phyloP scores from a whole-genome alignment of 2,329 filamentous ascomycete genomes.

The Colletotrichum musae region DNA sequence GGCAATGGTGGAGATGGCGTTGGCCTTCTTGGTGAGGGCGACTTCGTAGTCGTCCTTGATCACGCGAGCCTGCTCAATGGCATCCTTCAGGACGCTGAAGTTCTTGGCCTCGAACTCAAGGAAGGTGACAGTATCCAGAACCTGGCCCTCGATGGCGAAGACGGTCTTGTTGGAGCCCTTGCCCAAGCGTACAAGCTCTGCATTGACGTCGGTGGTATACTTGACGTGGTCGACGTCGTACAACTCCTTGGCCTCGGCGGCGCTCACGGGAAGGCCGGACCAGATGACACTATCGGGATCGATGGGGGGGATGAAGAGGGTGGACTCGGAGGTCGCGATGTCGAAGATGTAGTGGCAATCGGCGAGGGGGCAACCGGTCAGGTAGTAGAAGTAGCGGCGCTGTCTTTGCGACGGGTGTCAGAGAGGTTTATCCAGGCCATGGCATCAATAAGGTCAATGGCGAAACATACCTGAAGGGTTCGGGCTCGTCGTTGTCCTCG shows the following conservation, averaged over 20 bases:
- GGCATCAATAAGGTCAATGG: not conserved
- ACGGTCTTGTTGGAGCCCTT: slow-evolving; percentile 63
- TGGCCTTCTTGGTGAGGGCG: slow-evolving; percentile 80
- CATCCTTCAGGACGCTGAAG: slow-evolving; percentile 64
- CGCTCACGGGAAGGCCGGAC: slow-evolving; percentile 87
- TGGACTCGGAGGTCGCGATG: slow-evolving; percentile 79
- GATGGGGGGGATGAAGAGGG: slow-evolving; percentile 91
- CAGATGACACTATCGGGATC: slow-evolving; percentile 93
- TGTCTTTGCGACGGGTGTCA: slow-evolving; percentile 68
- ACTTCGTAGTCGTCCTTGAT: slow-evolving; percentile 84
- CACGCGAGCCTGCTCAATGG: slow-evolving; percentile 78
- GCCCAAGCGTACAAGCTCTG: slow-evolving; percentile 72
- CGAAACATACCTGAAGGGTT: slow-evolving; percentile 78
- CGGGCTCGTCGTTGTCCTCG: slow-evolving; percentile 90
- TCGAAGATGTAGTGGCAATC: slow-evolving; percentile 89
- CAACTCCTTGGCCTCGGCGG: slow-evolving; percentile 79
- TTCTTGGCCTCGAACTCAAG: slow-evolving; percentile 69
- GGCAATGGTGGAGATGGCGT: slow-evolving; percentile 76
- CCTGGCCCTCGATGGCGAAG: slow-evolving; percentile 84
- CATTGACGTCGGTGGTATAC: slow-evolving; percentile 81
- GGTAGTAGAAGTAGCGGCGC: slow-evolving; percentile 94
- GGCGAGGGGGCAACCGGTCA: slow-evolving; percentile 85
- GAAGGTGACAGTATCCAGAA: slow-evolving; percentile 81
- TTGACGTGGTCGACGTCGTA: slow-evolving; percentile 88
- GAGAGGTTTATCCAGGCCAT: not conserved